phyloP scores from a whole-genome alignment of 1,284 basidiomycete genomes.

The Caloboletus inedulis region DNA sequence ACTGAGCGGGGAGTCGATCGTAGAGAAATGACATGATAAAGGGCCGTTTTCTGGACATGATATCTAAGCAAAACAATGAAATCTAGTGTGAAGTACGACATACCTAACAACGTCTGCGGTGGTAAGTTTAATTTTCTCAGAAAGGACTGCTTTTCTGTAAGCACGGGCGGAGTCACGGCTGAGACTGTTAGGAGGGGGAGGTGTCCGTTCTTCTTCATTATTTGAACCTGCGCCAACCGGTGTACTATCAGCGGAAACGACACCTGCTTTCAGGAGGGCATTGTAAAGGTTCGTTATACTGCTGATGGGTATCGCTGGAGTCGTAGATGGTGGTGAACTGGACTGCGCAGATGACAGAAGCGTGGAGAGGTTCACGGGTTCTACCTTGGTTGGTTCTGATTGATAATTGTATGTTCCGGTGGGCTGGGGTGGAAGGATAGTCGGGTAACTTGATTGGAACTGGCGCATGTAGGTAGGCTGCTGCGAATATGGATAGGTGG shows the following conservation, averaged over 20 bases:
- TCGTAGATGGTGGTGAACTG: conserved; percentile 25
- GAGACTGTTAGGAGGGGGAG: conserved; percentile 37
- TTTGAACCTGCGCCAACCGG: conserved; percentile 47
- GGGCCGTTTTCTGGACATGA: conserved; percentile 54
- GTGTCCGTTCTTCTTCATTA: conserved; percentile 40
- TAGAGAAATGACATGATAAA: conserved; percentile 68
- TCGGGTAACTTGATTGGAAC: conserved; percentile 20
- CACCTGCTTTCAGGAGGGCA: conserved; percentile 69
- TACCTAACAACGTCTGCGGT: conserved; percentile 74
- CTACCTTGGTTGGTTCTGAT: conserved; percentile 28
- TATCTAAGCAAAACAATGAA: conserved; percentile 8
- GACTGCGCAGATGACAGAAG: conserved; percentile 27
- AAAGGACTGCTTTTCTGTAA: conserved; percentile 73
- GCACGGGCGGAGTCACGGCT: conserved; percentile 55
- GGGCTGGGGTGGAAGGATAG: conserved; percentile 11
- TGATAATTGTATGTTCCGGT: conserved; percentile 23
- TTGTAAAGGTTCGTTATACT: conserved; percentile 62
- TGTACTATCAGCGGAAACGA: conserved; percentile 56
- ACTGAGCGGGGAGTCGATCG: conserved; percentile 74
- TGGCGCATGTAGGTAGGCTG: conserved; percentile 27
- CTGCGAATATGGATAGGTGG: conserved; percentile 32
- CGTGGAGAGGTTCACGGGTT: conserved; percentile 30
- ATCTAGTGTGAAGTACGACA: conserved; percentile 21
- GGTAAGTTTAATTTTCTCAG: conserved; percentile 66
- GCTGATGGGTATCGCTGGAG: conserved; percentile 32